Base-by-base conservation (phyloP, 1,139 yeast species). In the Yamadazyma kanchanaburiensis region DNA sequence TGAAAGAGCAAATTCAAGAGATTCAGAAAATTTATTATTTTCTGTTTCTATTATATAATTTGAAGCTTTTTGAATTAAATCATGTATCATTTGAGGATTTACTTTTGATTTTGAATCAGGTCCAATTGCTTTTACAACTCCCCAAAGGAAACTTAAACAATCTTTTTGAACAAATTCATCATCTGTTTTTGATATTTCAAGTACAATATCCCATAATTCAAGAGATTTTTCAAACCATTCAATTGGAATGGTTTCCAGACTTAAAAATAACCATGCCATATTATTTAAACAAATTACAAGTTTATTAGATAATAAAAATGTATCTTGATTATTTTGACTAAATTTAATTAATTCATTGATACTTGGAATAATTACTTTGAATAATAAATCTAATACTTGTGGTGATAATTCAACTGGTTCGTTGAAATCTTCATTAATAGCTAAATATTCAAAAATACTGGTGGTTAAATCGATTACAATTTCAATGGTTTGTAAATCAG, bases 391-490 rank as follows among this genome's bases (percentile, higher is more conserved):
- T 3, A 58, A 38, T 12, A 56, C 38, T 2, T 54, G 58, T 3
- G 49, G 40, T 28, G 47, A 34, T 32, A 57, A 42, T 12, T 38
- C 28, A 30, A 52, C 42, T 4, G 60, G 55, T 9, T 45, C 51
- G 12, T 45, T 44, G 9, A 43, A 34, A 11, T 44, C 37, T 25
- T 60, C 69, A 30, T 53, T 50, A 7, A 55, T 39, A 3, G 71
- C 59, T 23, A 65, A 49, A 32, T 52, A 80, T 51, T 89, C 96
- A 44, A 85, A 73, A 6, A 80, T 62, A 1, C 91, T 80, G 1
- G 96, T 78, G 20, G 85, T 64, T 21, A 89, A 56, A 49, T 89
- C 96, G 22, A 88, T 59, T 0, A 83, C 66, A 1, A 80, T 68
- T 45, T 86, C 95, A 19, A 84, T 62, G 4, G 83, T 70, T 50